Evolutionary conservation across 257 asterid genomes (phyloP).

Genomic region (Solanum ahanhuiri): DNA sequence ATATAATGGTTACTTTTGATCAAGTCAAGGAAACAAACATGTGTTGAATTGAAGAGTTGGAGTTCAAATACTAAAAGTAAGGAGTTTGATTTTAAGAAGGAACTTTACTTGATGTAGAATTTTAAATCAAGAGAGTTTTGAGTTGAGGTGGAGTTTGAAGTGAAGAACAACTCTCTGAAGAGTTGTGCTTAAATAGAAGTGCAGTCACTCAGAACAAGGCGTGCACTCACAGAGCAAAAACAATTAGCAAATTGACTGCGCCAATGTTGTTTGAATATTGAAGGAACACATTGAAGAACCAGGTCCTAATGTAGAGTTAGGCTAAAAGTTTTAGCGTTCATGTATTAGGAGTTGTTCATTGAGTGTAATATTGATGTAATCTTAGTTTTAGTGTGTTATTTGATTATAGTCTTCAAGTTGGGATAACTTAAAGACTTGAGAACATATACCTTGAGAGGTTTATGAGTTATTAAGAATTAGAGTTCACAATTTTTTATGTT

Average conservation of each 20-base stretch:
- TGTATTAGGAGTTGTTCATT: neutral
- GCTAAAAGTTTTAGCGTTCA: neutral
- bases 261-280: neutral
- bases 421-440: neutral
- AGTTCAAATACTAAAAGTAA: neutral
- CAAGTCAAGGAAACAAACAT: neutral
- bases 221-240: too few relatives aligned
- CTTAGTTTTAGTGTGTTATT: too few relatives aligned
- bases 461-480: neutral
- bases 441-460: neutral
- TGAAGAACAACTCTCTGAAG: neutral
- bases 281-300: neutral
- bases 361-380: too few relatives aligned
- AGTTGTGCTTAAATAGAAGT: neutral
- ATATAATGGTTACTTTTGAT: neutral
- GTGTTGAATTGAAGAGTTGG: neutral
- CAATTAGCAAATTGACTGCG: neutral
- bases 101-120: neutral
- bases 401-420: neutral
- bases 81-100: neutral
- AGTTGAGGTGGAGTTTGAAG: neutral
- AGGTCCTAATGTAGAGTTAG: neutral
- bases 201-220: neutral
- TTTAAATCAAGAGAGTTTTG: neutral
- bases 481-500: neutral